Base-by-base conservation (phyloP, 768 basidiomycete species). In the Kwoniella heveanensis region DNA sequence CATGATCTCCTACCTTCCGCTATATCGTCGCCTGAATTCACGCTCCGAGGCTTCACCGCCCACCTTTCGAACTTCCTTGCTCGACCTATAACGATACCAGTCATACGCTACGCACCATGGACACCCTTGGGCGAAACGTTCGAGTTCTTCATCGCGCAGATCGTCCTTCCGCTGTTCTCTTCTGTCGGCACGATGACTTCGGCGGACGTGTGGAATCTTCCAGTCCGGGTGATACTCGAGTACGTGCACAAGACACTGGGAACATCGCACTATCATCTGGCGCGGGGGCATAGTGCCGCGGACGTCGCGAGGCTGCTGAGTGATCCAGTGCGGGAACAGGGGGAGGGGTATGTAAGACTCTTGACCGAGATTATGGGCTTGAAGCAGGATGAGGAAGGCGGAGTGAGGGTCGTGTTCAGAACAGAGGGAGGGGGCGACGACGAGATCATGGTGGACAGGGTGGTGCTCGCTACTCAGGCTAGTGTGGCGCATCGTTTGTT, bases 391-490 rank as follows among this genome's bases (percentile, higher is more conserved):
- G 26, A 22, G 17, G 51, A 57, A 6, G 57, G 51, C 47, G 52
- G 56, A 19, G 54, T 66, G 24, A 29, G 7, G n/a, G 32, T 65
- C 4, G 55, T 22, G 27, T 51, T 59, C 27, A 22, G 9, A 50
- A 22, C 7, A 54, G 47, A n/a, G 26, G 37, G 48, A 15, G 39
- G 19, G 8, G 19, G 10, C 15, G 8, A 53, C 4, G 66, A 70
- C 6, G 60, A 65, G 19, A 36, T 74, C 9, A 9, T 37, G 7
- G 90, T 90, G 70, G 83, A 85, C 53, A 87, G 88, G 72, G 79
- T 92, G 61, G 80, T 90, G 6, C 82, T 90, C 53, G 89, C 88
- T 5, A 90, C 90, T 0, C 89, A 90, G 74, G 89, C 89, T 6
- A 85, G 85, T 52, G 84, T 85, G 27, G 88, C 88, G 15, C 77